Evolutionary conservation across 345 rosid species (phyloP).

Genomic region (Arabis alpina): DNA sequence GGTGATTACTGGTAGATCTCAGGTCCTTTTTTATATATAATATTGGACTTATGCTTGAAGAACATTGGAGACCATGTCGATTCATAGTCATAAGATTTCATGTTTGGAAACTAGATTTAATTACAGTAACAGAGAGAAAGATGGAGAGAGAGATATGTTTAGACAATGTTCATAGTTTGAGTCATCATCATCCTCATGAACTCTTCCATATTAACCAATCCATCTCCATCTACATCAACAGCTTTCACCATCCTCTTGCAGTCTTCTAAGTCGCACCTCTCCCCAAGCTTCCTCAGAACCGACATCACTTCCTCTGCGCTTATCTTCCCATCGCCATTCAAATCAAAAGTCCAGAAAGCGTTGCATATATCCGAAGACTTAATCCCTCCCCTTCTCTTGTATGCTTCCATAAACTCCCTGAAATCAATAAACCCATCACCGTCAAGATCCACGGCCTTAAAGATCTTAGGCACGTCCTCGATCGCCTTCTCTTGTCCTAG

Average conservation of each 20-base stretch:
- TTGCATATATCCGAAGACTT: conserved; percentile 56
- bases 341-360: conserved; percentile 72
- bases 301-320: conserved; percentile 78
- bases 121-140: conserved; percentile 22
- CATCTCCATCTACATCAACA: conserved; percentile 76
- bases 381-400: conserved; percentile 67
- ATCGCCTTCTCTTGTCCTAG: conserved; percentile 52
- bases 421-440: conserved; percentile 90
- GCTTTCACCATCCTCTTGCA: conserved; percentile 82
- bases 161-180: conserved; percentile 40
- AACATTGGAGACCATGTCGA: conserved; percentile 12
- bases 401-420: conserved; percentile 71
- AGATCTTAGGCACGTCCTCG: conserved; percentile 65
- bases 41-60: not conserved
- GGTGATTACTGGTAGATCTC: conserved; percentile 60
- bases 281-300: conserved; percentile 73
- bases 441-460: conserved; percentile 67
- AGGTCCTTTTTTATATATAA: not conserved
- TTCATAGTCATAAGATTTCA: conserved; percentile 12
- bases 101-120: conserved; percentile 12
- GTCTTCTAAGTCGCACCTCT: conserved; percentile 70
- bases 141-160: not conserved
- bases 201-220: conserved; percentile 76
- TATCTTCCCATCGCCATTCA: conserved; percentile 75
- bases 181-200: conserved; percentile 91